Conservation (phyloP, 1,284 basidiomycete species). For the Anthracocystis walkeri region DNA sequence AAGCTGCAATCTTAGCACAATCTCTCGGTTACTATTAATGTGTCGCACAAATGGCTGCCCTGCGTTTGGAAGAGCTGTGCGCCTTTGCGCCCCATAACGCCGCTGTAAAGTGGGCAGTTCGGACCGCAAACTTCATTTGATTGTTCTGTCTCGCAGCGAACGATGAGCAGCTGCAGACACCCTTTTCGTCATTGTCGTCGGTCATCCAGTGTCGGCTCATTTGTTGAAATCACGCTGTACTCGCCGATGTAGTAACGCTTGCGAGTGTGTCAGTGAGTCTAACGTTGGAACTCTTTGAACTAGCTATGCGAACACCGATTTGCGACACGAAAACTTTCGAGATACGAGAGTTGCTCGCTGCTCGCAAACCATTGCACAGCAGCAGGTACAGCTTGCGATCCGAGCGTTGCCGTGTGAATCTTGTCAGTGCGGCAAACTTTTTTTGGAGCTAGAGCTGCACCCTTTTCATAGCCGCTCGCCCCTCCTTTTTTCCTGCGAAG, state of each 20-base stretch:
- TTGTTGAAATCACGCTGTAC: too few relatives aligned
- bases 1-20: too few relatives aligned
- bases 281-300: not conserved
- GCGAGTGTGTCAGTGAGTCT: not conserved
- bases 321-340: constrained; percentile 1
- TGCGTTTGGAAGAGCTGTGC: too few relatives aligned
- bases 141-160: too few relatives aligned
- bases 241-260: not conserved
- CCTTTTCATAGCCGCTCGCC: constrained; percentile 5
- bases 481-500: not conserved
- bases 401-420: not conserved
- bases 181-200: too few relatives aligned
- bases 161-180: too few relatives aligned
- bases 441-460: not conserved
- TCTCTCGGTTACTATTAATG: too few relatives aligned
- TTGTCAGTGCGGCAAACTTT: constrained; percentile 1
- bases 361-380: not conserved
- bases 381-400: not conserved
- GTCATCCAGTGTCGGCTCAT: too few relatives aligned
- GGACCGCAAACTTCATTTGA: too few relatives aligned
- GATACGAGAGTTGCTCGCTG: not conserved
- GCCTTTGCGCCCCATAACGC: too few relatives aligned
- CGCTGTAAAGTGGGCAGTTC: too few relatives aligned
- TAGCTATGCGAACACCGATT: constrained; percentile 6
- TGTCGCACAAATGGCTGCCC: too few relatives aligned